phyloP scores from a whole-genome alignment of 2,329 filamentous ascomycete species.

The Claviceps sorghi region DNA sequence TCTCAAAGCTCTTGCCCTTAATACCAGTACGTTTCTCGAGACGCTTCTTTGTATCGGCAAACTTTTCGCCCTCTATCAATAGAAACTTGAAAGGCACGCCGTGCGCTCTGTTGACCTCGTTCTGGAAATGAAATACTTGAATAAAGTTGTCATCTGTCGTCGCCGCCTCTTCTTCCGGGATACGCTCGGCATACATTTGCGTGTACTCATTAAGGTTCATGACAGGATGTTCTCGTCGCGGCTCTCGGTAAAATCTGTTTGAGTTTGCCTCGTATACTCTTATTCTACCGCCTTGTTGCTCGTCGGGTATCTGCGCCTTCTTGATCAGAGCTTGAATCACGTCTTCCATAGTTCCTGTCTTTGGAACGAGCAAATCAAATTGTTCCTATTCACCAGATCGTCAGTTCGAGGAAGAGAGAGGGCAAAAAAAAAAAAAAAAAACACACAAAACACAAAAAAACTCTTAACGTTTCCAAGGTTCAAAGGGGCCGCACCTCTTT shows the following conservation, averaged over 20 bases:
- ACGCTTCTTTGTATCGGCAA: constrained; percentile 87
- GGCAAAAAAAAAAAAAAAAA: background rate
- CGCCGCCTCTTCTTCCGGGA: constrained; percentile 57
- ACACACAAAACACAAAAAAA: background rate
- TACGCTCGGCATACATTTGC: constrained; percentile 63
- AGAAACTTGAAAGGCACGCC: constrained; percentile 86
- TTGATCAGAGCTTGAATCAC: constrained; percentile 62
- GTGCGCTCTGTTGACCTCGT: constrained; percentile 69
- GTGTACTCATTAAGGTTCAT: constrained; percentile 75
- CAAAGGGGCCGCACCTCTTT: constrained; percentile 57
- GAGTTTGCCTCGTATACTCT: constrained; percentile 72
- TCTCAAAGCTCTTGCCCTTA: constrained; percentile 96
- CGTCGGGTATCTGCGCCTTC: constrained; percentile 66
- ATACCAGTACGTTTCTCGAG: constrained; percentile 83
- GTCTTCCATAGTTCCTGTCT: constrained; percentile 68
- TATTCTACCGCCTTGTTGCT: constrained; percentile 52
- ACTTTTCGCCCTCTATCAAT: constrained; percentile 71
- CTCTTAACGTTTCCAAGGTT: background rate
- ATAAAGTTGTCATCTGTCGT: constrained; percentile 47
- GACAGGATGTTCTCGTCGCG: constrained; percentile 57
- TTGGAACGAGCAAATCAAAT: constrained; percentile 73
- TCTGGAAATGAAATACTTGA: constrained; percentile 82
- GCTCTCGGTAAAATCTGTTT: constrained; percentile 71
- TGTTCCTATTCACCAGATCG: constrained; percentile 39
- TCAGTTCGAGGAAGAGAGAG: background rate